Evolutionary conservation across 805 yeast genomes (phyloP).

Genomic region (Crinitomyces ghanaensis): DNA sequence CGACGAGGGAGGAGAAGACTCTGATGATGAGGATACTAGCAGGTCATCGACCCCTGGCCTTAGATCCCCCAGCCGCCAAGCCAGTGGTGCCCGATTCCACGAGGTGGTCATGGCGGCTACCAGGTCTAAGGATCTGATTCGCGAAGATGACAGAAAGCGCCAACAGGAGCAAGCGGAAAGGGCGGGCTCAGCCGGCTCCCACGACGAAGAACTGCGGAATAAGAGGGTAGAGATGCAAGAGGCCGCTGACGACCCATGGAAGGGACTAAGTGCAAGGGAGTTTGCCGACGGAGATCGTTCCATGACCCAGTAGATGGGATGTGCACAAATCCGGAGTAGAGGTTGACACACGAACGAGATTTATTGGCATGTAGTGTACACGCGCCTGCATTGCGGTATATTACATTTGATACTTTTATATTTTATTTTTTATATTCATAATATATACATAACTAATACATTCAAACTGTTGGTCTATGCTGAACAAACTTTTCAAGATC

Average conservation of each 20-base stretch:
- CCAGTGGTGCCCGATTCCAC: slow-evolving; percentile 32
- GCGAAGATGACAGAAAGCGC: slow-evolving; percentile 11
- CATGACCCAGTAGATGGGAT: too few species aligned
- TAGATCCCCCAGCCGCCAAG: slow-evolving; percentile 3
- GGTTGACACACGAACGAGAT: too few species aligned
- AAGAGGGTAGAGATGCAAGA: too few species aligned
- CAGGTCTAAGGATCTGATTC: slow-evolving; percentile 44
- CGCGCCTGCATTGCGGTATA: too few species aligned
- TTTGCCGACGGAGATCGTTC: too few species aligned
- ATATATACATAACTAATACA: neutral
- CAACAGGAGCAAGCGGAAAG: neutral
- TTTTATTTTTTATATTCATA: neutral
- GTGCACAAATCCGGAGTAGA: too few species aligned
- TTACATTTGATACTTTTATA: neutral
- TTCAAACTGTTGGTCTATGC: slow-evolving; percentile 30
- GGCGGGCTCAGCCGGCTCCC: too few species aligned
- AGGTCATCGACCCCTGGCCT: slow-evolving; percentile 3
- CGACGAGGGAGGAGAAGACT: slow-evolving; percentile 31
- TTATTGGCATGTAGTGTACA: too few species aligned
- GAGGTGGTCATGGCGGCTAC: slow-evolving; percentile 62
- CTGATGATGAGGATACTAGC: neutral
- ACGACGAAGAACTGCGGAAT: too few species aligned
- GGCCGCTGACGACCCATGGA: too few species aligned
- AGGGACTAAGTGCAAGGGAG: too few species aligned
- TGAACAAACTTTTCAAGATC: slow-evolving; percentile 34